Conservation (phyloP, 805 yeast species). For the Saccharomyces paradoxus region DNA sequence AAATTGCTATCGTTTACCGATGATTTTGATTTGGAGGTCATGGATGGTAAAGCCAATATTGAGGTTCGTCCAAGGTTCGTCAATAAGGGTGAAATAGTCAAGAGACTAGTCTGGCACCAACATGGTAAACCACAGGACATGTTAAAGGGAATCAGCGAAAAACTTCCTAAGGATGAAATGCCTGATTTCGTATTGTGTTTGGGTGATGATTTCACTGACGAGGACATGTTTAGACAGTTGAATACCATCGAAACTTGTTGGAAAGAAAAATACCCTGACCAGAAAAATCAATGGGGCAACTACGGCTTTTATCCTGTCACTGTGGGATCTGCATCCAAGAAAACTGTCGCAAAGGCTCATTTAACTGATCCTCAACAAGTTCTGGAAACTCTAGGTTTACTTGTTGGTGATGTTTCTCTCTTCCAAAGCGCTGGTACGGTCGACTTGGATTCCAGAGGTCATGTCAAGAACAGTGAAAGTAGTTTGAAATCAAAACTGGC, state of each 20-base stretch:
- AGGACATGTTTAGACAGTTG: slow-evolving; percentile 87
- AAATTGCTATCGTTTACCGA: slow-evolving; percentile 56
- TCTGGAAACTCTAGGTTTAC: slow-evolving; percentile 69
- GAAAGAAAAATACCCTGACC: slow-evolving; percentile 30
- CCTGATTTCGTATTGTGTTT: slow-evolving; percentile 85
- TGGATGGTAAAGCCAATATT: slow-evolving; percentile 94
- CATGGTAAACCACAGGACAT: slow-evolving; percentile 50
- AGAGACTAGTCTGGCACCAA: slow-evolving; percentile 56
- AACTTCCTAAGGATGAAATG: slow-evolving; percentile 35
- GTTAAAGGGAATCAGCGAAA: slow-evolving; percentile 28
- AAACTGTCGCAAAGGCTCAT: slow-evolving; percentile 79
- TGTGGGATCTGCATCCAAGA: slow-evolving; percentile 86
- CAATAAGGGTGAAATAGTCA: slow-evolving; percentile 94
- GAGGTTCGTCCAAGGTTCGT: slow-evolving; percentile 95
- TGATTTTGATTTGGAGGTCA: slow-evolving; percentile 80
- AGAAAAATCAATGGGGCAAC: slow-evolving; percentile 39
- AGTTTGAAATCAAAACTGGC: slow-evolving; percentile 33
- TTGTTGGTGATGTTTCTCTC: slow-evolving; percentile 69
- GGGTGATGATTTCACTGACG: slow-evolving; percentile 96
- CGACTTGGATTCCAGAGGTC: slow-evolving; percentile 71
- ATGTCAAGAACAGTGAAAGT: slow-evolving; percentile 39
- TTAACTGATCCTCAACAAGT: slow-evolving; percentile 78
- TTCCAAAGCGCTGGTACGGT: slow-evolving; percentile 75
- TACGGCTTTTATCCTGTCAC: slow-evolving; percentile 77
- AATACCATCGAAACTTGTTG: slow-evolving; percentile 47